Base-by-base conservation (phyloP, 371 early-diverging fungal species). In the Lichtheimia corymbifera region DNA sequence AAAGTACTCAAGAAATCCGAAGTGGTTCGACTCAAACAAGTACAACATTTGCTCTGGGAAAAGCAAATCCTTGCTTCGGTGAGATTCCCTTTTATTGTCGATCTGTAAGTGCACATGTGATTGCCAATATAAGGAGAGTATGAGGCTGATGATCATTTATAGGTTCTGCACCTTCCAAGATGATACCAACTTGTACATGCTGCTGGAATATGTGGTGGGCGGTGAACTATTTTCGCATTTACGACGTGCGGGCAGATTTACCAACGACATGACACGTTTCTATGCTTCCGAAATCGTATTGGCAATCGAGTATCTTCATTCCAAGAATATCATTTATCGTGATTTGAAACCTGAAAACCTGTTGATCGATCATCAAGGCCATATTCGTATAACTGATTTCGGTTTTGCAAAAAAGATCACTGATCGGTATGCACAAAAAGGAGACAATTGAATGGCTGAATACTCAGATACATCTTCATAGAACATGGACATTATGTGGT, bases 41-140 rank as follows among this genome's bases (percentile, higher is more conserved):
- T 96, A 4, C 95, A 97, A 76, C 99, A 99, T 75, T 91, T 97
- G 70, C 91, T 93, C 67, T 93, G 93, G 61, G 99, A 99, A 74
- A 93, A 94, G 74, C 86, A 88, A 55, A 97, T 98, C 59, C 83
- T 99, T 52, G 86, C 89, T 62, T 84, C 86, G 28, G 88, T 96
- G 25, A 84, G 88, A 20, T 91, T 92, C 72, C 96, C 97, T 15
- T 99, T 98, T 73, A 91, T 99, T 68, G 97, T 98, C 54, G 93
- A 91, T 70, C 77, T 96, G 84, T 87, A 79, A 80, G 83, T 70
- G 27, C 14, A 42, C 11, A 11, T 45, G 47, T 27, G 43, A 13
- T 51, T 17, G 12, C 25, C 35, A 42, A 11, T 22, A 9, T 22
- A 22, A 22, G 47, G 47, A 47, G 47, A 47, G 17, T 7, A 45